Conservation (phyloP, 2,329 filamentous ascomycete genomes). For the Knoxdaviesia capensis region DNA sequence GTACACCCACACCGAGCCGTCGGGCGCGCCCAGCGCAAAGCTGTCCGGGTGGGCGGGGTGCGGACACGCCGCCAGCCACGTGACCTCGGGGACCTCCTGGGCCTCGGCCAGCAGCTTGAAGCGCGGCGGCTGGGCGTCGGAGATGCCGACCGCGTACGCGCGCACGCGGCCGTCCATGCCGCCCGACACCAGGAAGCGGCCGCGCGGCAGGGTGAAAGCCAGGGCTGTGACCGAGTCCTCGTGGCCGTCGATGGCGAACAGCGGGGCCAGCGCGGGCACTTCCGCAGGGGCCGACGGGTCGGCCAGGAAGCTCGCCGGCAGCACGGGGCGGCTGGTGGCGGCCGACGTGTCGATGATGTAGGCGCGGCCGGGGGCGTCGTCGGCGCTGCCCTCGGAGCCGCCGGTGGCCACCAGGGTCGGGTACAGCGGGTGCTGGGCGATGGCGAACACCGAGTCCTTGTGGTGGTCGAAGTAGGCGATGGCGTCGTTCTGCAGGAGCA, state of each 20-base stretch:
- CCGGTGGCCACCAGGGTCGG: slow-evolving; percentile 70
- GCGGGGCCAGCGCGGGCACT: slow-evolving; percentile 30
- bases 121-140: slow-evolving; percentile 24
- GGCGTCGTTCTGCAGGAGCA: slow-evolving; percentile 78
- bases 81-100: slow-evolving; percentile 86
- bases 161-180: slow-evolving; percentile 73
- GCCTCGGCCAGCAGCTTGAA: slow-evolving; percentile 51
- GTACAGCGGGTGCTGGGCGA: slow-evolving; percentile 74
- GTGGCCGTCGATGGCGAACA: slow-evolving; percentile 74
- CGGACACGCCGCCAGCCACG: slow-evolving; percentile 70
- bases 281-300: slow-evolving; percentile 38
- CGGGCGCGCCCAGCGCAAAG: slow-evolving; percentile 68
- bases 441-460: slow-evolving; percentile 82
- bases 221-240: slow-evolving; percentile 79
- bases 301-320: slow-evolving; percentile 57
- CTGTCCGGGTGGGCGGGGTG: slow-evolving; percentile 53
- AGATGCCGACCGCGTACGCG: slow-evolving; percentile 37
- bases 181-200: slow-evolving; percentile 69
- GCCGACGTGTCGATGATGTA: slow-evolving; percentile 66
- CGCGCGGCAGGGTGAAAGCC: slow-evolving; percentile 62
- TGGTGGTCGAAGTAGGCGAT: slow-evolving; percentile 80
- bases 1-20: slow-evolving; percentile 93
- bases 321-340: slow-evolving; percentile 40
- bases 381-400: slow-evolving; percentile 41
- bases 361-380: slow-evolving; percentile 51